Percentiles rank a stretch among this genome's conserved stretches.
phyloP scores from a whole-genome alignment of 208 protist species.

The Trypanosoma theileri region DNA sequence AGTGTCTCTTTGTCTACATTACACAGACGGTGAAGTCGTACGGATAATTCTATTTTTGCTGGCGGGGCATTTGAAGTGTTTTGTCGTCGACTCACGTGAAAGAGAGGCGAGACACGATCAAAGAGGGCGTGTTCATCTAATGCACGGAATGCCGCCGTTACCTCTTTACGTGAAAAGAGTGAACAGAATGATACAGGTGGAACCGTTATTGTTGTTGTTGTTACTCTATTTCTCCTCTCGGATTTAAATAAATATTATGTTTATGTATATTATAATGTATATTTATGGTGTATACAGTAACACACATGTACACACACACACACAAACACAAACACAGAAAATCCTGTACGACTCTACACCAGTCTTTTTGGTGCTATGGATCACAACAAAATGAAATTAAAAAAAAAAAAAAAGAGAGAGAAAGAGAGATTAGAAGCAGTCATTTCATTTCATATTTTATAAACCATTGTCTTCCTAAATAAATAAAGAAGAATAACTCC shows the following conservation, averaged over 20 bases:
- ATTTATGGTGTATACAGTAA: neutral
- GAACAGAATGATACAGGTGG: conserved; percentile 10
- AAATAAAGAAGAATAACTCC: neutral
- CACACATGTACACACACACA: conserved; percentile 6
- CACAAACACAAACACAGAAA: conserved; percentile 11
- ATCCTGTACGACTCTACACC: neutral
- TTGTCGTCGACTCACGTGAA: conserved; percentile 14
- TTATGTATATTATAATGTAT: neutral
- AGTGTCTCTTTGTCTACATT: neutral
- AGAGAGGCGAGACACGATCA: conserved; percentile 15
- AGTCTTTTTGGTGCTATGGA: too few relatives aligned
- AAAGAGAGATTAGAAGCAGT: conserved; percentile 8
- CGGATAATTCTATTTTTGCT: conserved; percentile 26
- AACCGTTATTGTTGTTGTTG: neutral
- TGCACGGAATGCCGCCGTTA: conserved; percentile 40
- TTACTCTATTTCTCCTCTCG: neutral
- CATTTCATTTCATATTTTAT: too few relatives aligned
- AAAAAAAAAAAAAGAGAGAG: conserved; percentile 15
- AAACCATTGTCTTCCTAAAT: neutral
- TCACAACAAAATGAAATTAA: neutral
- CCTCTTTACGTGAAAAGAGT: conserved; percentile 38
- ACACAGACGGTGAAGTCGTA: conserved; percentile 15
- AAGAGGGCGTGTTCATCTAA: conserved; percentile 29
- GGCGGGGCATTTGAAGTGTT: neutral
- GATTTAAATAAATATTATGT: neutral